Evolutionary conservation across 2,329 filamentous ascomycete species (phyloP).

Genomic region (Colletotrichum somersetense): DNA sequence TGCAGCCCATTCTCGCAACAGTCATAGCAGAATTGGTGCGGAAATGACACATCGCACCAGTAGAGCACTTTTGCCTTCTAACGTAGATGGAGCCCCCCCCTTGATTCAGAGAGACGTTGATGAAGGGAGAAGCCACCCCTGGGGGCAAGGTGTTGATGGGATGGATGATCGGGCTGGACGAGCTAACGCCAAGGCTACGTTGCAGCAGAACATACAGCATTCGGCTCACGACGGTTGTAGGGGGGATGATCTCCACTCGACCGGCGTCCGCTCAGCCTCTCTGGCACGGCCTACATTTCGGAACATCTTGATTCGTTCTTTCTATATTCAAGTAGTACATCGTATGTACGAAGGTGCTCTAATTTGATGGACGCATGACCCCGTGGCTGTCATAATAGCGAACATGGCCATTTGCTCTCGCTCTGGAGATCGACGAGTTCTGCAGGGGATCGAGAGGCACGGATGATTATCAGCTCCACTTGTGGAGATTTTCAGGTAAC

Average conservation of each 20-base stretch:
- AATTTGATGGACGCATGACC: background rate
- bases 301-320: background rate
- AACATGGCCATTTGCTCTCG: background rate
- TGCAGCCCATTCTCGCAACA: background rate
- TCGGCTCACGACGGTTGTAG: background rate
- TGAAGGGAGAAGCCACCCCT: background rate
- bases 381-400: background rate
- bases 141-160: background rate
- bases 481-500: background rate
- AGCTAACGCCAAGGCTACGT: constrained; percentile 2
- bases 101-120: background rate
- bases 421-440: constrained; percentile 7
- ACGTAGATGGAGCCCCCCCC: background rate
- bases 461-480: background rate
- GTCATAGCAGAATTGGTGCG: constrained; percentile 2
- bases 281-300: background rate
- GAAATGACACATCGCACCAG: background rate
- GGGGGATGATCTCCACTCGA: background rate
- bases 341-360: background rate
- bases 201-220: constrained; percentile 11
- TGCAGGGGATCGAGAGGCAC: background rate
- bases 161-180: constrained; percentile 10
- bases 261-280: constrained; percentile 6
- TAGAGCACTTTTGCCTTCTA: background rate
- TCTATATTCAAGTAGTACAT: background rate